These are phyloP conservation scores for Phaeomoniella chlamydospora DNA, from an alignment of 2,329 filamentous ascomycete genomes.

Conservation along the genomic window DNA sequence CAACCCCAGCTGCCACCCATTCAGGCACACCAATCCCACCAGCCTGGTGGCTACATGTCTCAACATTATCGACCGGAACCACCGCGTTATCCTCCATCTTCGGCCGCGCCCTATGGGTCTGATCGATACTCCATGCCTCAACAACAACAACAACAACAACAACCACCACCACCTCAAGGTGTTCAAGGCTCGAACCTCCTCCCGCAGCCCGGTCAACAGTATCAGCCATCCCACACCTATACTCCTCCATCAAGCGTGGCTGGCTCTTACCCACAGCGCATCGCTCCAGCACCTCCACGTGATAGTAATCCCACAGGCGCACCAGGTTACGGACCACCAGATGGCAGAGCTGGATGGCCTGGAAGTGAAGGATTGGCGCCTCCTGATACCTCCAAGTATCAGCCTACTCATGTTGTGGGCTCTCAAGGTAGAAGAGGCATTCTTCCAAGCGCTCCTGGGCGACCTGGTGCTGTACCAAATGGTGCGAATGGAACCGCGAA, in stretches of 20 bases:
- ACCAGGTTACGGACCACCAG: constrained; percentile 36
- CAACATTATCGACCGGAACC: constrained; percentile 27
- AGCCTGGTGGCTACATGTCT: constrained; percentile 6
- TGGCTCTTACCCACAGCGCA: constrained; percentile 58
- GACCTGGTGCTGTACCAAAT: constrained; percentile 58
- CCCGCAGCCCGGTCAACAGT: constrained; percentile 23
- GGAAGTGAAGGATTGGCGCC: constrained; percentile 23
- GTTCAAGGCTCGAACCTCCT: constrained; percentile 27
- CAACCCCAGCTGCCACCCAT: background rate
- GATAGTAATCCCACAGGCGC: constrained; percentile 53
- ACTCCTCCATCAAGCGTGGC: constrained; percentile 45
- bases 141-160: constrained; percentile 17
- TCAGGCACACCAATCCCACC: background rate
- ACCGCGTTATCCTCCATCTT: constrained; percentile 26
- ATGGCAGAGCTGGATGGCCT: constrained; percentile 17
- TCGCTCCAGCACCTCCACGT: constrained; percentile 53
- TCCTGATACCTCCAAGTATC: constrained; percentile 25
- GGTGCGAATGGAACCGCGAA: constrained; percentile 52
- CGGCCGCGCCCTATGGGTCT: constrained; percentile 17
- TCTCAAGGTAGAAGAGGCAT: constrained; percentile 88
- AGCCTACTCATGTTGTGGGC: constrained; percentile 72
- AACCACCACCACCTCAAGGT: constrained; percentile 25
- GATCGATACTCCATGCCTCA: constrained; percentile 7
- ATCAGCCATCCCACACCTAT: constrained; percentile 22
- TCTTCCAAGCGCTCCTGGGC: constrained; percentile 75